These are phyloP conservation scores for Mrakia gelida DNA, from an alignment of 768 basidiomycete species.

Conservation along the genomic window DNA sequence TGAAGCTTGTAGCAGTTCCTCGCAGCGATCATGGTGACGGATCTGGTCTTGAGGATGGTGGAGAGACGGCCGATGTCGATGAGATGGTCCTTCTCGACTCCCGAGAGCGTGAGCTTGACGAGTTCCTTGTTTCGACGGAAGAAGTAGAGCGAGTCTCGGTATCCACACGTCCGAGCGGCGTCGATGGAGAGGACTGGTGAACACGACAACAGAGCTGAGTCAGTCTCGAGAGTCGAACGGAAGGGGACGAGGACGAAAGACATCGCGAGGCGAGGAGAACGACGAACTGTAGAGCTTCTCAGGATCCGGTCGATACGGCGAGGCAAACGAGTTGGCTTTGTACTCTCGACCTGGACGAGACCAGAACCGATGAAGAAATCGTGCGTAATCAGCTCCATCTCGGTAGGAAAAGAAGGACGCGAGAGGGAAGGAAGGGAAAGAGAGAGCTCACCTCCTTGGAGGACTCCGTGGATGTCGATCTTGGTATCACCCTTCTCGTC, in stretches of 20 bases:
- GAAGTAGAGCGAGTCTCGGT: constrained; percentile 96
- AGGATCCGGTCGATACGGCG: constrained; percentile 71
- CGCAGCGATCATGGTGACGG: constrained; percentile 88
- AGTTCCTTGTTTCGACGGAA: constrained; percentile 87
- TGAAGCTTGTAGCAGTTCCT: constrained; percentile 91
- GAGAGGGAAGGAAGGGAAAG: not conserved
- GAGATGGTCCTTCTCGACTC: constrained; percentile 85
- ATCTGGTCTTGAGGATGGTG: constrained; percentile 79
- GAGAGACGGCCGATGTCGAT: constrained; percentile 84
- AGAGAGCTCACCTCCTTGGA: constrained; percentile 67
- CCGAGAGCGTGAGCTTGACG: constrained; percentile 82
- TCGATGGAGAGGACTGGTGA: constrained; percentile 79
- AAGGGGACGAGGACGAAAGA: not conserved
- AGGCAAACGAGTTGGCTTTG: constrained; percentile 82
- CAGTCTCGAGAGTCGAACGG: not conserved
- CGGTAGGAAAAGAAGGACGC: not conserved
- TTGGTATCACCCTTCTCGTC: constrained; percentile 87
- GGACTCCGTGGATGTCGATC: constrained; percentile 75
- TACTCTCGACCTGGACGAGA: constrained; percentile 65
- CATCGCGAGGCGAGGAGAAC: not conserved
- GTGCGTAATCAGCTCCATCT: not conserved
- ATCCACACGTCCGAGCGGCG: constrained; percentile 91
- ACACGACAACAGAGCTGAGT: too few species aligned
- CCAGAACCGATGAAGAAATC: not conserved
- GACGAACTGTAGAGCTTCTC: constrained; percentile 63